Conservation (phyloP, 441 rosid species). For the Manihot esculenta region DNA sequence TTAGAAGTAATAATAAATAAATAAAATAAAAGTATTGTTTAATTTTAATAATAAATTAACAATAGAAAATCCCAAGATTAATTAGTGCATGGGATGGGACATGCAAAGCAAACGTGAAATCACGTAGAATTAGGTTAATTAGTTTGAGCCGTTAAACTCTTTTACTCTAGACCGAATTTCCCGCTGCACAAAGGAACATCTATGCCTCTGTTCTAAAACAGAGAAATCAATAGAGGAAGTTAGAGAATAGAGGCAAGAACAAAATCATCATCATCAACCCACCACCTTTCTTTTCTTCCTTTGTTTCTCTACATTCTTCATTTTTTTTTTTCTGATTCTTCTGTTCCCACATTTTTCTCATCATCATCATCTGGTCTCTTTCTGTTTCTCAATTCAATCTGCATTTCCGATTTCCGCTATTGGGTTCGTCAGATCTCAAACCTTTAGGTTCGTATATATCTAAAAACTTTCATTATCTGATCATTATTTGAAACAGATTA, state of each 20-base stretch:
- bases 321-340: not conserved
- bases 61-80: too few species aligned
- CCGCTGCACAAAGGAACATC: slow-evolving; percentile 36
- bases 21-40: too few species aligned
- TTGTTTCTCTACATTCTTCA: not conserved
- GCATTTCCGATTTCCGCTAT: not conserved
- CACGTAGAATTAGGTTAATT: slow-evolving; percentile 26
- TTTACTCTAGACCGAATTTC: slow-evolving; percentile 37
- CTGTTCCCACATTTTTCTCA: not conserved
- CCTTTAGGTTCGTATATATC: slow-evolving; percentile 18
- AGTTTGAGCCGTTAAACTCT: slow-evolving; percentile 29
- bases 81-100: not conserved
- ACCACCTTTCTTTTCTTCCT: not conserved
- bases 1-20: too few species aligned
- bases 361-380: not conserved
- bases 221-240: slow-evolving; percentile 14
- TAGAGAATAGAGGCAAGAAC: slow-evolving; percentile 9
- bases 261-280: slow-evolving; percentile 3
- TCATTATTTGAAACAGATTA: too few species aligned
- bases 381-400: slow-evolving; percentile 3
- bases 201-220: slow-evolving; percentile 19
- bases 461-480: not conserved
- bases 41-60: too few species aligned
- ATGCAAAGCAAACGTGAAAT: slow-evolving; percentile 34
- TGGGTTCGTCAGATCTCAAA: slow-evolving; percentile 23